phyloP scores from a whole-genome alignment of 2,329 filamentous ascomycete genomes.

The Chrysoporthe puriensis region DNA sequence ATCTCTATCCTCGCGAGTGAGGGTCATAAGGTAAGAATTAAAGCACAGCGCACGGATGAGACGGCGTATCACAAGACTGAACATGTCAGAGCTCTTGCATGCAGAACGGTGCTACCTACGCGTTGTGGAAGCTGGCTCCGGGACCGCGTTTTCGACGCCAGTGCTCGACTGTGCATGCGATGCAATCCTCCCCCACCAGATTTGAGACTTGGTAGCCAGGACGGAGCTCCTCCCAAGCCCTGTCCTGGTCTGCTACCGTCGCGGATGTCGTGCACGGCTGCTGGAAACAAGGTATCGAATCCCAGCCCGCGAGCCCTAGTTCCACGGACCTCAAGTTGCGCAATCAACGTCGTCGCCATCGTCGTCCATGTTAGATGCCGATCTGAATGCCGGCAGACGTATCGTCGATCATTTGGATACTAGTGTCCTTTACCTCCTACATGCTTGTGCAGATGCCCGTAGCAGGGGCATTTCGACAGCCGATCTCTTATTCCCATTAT shows the following conservation, averaged over 20 bases:
- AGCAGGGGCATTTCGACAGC: background rate
- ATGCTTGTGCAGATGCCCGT: background rate
- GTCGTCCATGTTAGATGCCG: background rate
- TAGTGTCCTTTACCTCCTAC: background rate
- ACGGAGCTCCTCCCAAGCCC: background rate
- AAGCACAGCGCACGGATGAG: background rate
- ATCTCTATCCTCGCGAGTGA: background rate
- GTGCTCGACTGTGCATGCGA: background rate
- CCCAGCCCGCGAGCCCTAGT: background rate
- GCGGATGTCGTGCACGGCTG: constrained; percentile 10
- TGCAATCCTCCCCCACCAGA: constrained; percentile 2
- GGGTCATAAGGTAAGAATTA: background rate
- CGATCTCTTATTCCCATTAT: background rate
- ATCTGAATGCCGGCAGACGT: background rate
- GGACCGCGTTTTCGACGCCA: background rate
- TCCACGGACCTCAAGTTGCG: background rate
- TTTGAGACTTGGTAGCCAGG: constrained; percentile 1
- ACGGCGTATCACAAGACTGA: background rate
- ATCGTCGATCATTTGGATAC: background rate
- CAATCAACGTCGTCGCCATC: background rate
- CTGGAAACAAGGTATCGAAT: background rate
- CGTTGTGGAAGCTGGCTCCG: background rate
- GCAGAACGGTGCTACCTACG: background rate
- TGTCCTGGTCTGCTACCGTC: constrained; percentile 5
- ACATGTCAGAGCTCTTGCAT: background rate